Conservation (phyloP, 2,329 filamentous ascomycete genomes). For the Zarea fungicola region DNA sequence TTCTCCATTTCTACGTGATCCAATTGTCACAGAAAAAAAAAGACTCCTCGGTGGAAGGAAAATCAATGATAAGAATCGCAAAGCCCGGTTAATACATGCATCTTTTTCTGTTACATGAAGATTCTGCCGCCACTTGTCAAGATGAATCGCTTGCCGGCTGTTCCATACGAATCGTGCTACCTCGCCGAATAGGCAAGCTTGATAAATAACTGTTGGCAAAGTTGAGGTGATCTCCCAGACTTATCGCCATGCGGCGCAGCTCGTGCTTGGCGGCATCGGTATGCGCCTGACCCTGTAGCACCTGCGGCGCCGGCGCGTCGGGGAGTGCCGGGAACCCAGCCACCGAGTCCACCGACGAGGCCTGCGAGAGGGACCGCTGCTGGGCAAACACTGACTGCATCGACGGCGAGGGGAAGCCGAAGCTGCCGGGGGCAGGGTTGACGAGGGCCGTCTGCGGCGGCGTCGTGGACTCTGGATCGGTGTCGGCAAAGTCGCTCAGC, state of each 20-base stretch:
- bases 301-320: constrained; percentile 42
- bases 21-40: no score
- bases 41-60: no score
- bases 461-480: constrained; percentile 31
- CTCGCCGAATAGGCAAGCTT: constrained; percentile 32
- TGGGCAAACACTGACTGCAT: no score
- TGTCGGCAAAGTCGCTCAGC: constrained; percentile 36
- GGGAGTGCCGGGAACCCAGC: constrained; percentile 32
- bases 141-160: constrained; percentile 17
- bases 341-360: constrained; percentile 4
- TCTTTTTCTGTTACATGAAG: no score
- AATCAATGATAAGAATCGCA: no score
- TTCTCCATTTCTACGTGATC: no score
- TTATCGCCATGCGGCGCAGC: constrained; percentile 46
- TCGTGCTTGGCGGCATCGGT: constrained; percentile 46
- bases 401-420: constrained; percentile 17
- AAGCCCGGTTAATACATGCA: no score
- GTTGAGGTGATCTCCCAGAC: constrained; percentile 43
- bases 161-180: constrained; percentile 27
- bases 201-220: constrained; percentile 41
- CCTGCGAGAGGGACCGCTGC: constrained; percentile 16
- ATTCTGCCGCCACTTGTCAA: not conserved
- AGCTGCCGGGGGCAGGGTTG: constrained; percentile 13
- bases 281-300: constrained; percentile 51
- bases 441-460: constrained; percentile 27